These are phyloP conservation scores for Cylindrotheca closterium DNA, from an alignment of 108 stramenopile species.

Conservation along the genomic window DNA sequence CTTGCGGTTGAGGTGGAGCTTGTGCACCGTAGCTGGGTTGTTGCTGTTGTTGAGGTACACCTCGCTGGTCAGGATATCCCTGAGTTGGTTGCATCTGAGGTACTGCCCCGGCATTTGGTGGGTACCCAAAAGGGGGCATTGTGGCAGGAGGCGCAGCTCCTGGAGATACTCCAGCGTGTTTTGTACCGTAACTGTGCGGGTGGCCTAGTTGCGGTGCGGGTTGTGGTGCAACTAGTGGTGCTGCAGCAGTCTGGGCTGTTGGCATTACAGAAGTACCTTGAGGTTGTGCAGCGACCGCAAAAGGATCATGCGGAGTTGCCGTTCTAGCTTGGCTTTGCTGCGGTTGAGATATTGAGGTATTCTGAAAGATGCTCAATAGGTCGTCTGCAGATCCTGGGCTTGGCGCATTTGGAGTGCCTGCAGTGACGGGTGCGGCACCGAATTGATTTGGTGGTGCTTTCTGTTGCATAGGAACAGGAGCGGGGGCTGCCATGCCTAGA, in stretches of 20 bases:
- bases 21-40: not conserved
- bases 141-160: too few species aligned
- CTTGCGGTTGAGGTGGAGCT: not conserved
- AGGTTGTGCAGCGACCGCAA: not conserved
- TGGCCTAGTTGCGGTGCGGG: constrained; percentile 14
- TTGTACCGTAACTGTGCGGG: too few species aligned
- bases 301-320: constrained; percentile 2
- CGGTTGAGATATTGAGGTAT: constrained; percentile 2
- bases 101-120: too few species aligned
- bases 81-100: too few species aligned
- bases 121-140: too few species aligned
- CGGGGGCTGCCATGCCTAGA: constrained; percentile 11
- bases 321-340: not conserved
- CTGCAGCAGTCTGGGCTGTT: not conserved
- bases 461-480: constrained; percentile 9
- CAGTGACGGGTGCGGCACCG: not conserved
- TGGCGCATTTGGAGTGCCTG: not conserved
- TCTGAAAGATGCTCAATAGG: constrained; percentile 6
- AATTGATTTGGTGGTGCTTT: not conserved
- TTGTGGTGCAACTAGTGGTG: not conserved
- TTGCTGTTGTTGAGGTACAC: too few species aligned
- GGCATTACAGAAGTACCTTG: not conserved
- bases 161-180: too few species aligned
- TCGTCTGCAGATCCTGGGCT: constrained; percentile 8
- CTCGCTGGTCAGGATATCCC: too few species aligned